Evolutionary conservation across 176 grass and related monocot species (phyloP), one percentile per base, ranked within the genome.

Genomic region (Cymbopogon citratus): DNA sequence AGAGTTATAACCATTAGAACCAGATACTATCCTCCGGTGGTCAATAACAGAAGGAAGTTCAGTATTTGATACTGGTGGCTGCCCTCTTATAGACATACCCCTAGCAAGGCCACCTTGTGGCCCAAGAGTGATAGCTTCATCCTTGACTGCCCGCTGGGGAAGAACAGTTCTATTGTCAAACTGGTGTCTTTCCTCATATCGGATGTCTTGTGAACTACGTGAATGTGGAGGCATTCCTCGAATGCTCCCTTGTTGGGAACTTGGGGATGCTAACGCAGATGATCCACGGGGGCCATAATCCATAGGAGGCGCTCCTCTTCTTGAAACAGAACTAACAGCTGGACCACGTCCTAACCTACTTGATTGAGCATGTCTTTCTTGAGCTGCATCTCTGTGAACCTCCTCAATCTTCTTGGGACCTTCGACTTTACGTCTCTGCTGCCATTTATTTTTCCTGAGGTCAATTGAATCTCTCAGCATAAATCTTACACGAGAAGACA

Each of bases 401-500:
- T 98, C 95, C 63, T 98, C 95, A 43, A 98, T 98, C 81, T 98
- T 98, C 86, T 98, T 98, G n/a, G 95, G 95, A 9, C 95, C 95
- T 69, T 98, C 95, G 13, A 98, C 86, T 85, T 98, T 98, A 69
- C 92, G 90, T 63, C 95, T 92, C 71, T 98, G 90, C 48, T 98
- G 95, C 95, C 95, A 98, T 66, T 78, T 92, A 69, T 98, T 94
- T 80, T 19, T 98, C 78, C 95, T 92, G 44, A 98, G 89, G 85
- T 98, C 95, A 72, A 94, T 98, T 61, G 88, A 83, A 82, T 98
- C 95, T 89, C 89, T 92, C 25, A 98, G 46, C 88, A 98, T 84
- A 76, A 97, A 98, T 35, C 90, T 90, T 70, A 98, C 95, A 38
- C 95, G 87, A n/a, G 92, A 98, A 59, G 95, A 91, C 69, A 94